Conservation (phyloP, 2,329 filamentous ascomycete genomes). For the Leptographium wingfieldii region DNA sequence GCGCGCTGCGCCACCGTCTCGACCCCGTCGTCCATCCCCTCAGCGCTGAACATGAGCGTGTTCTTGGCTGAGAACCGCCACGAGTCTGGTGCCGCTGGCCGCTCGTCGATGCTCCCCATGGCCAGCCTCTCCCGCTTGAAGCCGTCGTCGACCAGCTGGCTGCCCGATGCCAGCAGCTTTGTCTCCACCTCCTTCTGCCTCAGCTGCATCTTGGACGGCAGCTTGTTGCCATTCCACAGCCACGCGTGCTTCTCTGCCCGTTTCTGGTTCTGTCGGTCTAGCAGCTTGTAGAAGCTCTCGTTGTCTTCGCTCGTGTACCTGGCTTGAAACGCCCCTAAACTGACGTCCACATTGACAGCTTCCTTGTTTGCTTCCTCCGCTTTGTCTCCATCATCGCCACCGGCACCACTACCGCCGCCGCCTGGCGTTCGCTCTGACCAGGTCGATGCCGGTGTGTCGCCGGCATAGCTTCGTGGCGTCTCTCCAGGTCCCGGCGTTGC, state of each 20-base stretch:
- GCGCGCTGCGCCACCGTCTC: conserved; percentile 55
- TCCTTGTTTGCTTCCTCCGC: conserved; percentile 22
- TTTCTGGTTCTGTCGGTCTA: conserved; percentile 84
- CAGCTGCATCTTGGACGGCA: conserved; percentile 67
- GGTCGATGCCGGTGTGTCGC: conserved; percentile 61
- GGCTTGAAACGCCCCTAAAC: conserved; percentile 72
- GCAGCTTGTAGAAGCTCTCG: conserved; percentile 83
- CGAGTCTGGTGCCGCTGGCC: conserved; percentile 63
- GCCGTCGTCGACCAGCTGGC: conserved; percentile 41
- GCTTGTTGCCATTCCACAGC: conserved; percentile 80
- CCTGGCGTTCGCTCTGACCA: conserved; percentile 1
- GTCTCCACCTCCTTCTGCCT: conserved; percentile 51
- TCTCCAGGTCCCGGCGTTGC: conserved; percentile 10
- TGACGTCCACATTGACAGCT: conserved; percentile 62
- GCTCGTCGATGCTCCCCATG: conserved; percentile 49
- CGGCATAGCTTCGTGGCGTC: conserved; percentile 55
- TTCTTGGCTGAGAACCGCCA: conserved; percentile 71
- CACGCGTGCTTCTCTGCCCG: conserved; percentile 75
- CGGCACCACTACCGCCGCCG: not conserved
- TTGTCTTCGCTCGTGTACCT: conserved; percentile 98
- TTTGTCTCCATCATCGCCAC: not conserved
- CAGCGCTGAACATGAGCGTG: conserved; percentile 72
- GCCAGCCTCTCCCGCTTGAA: conserved; percentile 45
- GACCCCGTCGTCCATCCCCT: conserved; percentile 46
- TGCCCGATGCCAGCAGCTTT: conserved; percentile 29